Evolutionary conservation across 495 filamentous ascomycete species (phyloP).

Genomic region (Rostrohypoxylon terebratum): DNA sequence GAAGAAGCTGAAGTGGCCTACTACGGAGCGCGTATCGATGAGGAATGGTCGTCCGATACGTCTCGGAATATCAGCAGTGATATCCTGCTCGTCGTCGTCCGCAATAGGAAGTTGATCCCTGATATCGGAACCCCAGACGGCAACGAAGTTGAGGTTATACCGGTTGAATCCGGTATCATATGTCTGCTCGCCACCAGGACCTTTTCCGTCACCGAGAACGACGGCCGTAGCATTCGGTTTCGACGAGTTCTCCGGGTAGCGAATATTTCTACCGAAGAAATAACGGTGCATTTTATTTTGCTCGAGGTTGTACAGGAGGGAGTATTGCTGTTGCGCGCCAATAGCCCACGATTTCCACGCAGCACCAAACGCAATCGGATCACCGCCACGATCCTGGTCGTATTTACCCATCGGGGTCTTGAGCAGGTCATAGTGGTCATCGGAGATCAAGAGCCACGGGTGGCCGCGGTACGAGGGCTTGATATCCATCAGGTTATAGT

Average conservation of each 20-base stretch:
- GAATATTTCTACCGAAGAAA: constrained; percentile 57
- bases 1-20: constrained; percentile 62
- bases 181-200: constrained; percentile 52
- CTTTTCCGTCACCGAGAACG: constrained; percentile 15
- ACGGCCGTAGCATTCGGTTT: constrained; percentile 36
- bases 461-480: constrained; percentile 53
- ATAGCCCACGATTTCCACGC: constrained; percentile 62
- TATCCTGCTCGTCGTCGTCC: constrained; percentile 51
- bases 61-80: constrained; percentile 42
- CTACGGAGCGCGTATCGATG: constrained; percentile 66
- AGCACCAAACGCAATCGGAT: constrained; percentile 48
- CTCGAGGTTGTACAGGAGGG: constrained; percentile 65
- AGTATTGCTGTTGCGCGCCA: constrained; percentile 67
- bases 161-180: constrained; percentile 61
- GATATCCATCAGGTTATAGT: constrained; percentile 46
- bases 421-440: constrained; percentile 54
- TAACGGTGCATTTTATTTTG: constrained; percentile 59
- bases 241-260: constrained; percentile 37
- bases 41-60: constrained; percentile 53
- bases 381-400: constrained; percentile 44
- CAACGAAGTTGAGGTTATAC: constrained; percentile 61
- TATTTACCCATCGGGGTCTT: constrained; percentile 56
- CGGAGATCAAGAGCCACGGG: constrained; percentile 59
- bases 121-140: constrained; percentile 61
- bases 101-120: constrained; percentile 49